Conservation (phyloP, 257 asterid species). For the Sherardia arvensis region DNA sequence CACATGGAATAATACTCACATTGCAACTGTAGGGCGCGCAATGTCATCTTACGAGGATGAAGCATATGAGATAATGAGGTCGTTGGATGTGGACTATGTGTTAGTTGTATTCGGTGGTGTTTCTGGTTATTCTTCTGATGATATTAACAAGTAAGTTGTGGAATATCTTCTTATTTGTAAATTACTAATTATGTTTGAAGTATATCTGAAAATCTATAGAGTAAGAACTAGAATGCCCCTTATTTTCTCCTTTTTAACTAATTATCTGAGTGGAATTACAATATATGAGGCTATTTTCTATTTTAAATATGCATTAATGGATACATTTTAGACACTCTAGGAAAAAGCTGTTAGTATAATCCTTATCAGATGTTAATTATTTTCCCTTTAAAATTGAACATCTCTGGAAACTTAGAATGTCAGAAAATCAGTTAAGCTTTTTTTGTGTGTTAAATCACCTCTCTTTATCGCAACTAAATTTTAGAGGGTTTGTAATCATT, state of each 20-base stretch:
- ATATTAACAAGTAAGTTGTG: conserved; percentile 83
- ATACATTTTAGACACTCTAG: neutral
- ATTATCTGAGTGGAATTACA: neutral
- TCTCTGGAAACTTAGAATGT: neutral
- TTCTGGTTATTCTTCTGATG: conserved; percentile 95
- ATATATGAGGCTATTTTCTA: neutral
- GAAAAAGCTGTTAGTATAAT: neutral
- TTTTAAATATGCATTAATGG: neutral
- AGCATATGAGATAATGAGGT: conserved; percentile 94
- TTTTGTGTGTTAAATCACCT: neutral
- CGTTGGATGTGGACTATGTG: conserved; percentile 89
- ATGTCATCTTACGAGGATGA: conserved; percentile 97
- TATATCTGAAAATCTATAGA: neutral
- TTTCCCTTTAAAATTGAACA: neutral
- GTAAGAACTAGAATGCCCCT: too few species aligned
- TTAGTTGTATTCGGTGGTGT: conserved; percentile 97
- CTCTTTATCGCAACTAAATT: neutral
- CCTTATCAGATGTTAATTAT: neutral
- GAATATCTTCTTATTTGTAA: neutral
- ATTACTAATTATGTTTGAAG: neutral
- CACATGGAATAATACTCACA: conserved; percentile 99
- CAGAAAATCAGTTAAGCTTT: neutral
- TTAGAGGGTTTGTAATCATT: neutral
- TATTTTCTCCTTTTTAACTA: neutral
- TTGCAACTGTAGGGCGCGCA: conserved; percentile 99